Evolutionary conservation across 2,329 filamentous ascomycete species (phyloP), one percentile per base, ranked within the genome.

Genomic region (Beauveria medogensis): DNA sequence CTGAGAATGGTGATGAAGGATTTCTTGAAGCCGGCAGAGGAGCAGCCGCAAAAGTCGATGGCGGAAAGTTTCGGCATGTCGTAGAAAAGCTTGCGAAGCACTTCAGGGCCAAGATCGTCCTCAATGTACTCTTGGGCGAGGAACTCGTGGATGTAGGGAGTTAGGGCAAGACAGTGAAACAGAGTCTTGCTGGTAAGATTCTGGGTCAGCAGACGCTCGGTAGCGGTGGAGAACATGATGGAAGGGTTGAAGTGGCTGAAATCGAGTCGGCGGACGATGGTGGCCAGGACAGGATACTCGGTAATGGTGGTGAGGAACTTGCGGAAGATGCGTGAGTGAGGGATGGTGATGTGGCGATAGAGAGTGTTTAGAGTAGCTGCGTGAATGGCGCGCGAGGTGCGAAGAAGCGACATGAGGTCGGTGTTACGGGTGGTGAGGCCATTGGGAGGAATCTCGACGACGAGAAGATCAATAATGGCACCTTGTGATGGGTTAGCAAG

Each of bases 241-340:
- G 88, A 85, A 24, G 89, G 90, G 71, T 91, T 92, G 75, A 92
- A 92, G 77, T 92, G 90, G 64, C 89, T 92, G 69, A 94, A 92
- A 75, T 94, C 90, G 51, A 93, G 77, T 55, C 90, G 87, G 62
- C 88, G 85, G 50, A 93, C 89, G 67, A 92, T 85, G 46, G 85
- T 87, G 51, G 90, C 90, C 59, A 92, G 78, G 9, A 85, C 78
- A 2, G 85, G 83, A 70, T 92, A 86, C 62, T 82, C 76, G 51
- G 78, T 77, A 65, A 93, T 79, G 68, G 90, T 89, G 62, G 80
- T 78, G 54, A 92, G 81, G 67, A 92, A 91, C 74, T 93, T 93
- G 70, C 86, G 86, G 75, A 92, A 94, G 71, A 92, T 91, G 63
- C 86, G 80, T 28, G 90, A 93, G 77, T 92, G 90, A 6, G 90